Percentiles rank a stretch among this genome's conserved stretches.
Evolutionary conservation across 306 rosid species (phyloP).

Genomic region (Gastrolobium bilobum): DNA sequence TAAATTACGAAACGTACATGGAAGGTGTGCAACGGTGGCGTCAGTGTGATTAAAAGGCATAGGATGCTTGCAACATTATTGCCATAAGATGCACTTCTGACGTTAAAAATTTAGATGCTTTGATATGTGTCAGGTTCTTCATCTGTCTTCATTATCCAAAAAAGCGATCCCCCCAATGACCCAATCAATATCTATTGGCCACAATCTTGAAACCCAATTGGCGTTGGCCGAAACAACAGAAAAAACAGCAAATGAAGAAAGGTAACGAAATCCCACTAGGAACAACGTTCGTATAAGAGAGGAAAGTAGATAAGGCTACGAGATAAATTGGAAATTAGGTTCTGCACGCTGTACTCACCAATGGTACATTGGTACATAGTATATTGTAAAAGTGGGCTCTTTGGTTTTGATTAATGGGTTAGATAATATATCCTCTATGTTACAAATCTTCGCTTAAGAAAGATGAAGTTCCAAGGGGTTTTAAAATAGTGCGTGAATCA

Average conservation of each 20-base stretch:
- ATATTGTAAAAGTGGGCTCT: neutral
- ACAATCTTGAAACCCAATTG: neutral
- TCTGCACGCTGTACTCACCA: neutral
- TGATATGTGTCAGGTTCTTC: slow-evolving; percentile 17
- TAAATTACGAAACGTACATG: slow-evolving; percentile 16
- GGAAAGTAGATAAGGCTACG: neutral
- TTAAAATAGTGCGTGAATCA: neutral
- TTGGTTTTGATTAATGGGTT: neutral
- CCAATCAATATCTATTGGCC: neutral
- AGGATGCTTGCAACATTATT: slow-evolving; percentile 41
- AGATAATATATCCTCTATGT: neutral
- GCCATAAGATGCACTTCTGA: slow-evolving; percentile 26
- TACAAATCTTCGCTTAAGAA: neutral
- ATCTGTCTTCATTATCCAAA: slow-evolving; percentile 27
- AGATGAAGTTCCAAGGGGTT: neutral
- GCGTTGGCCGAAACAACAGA: neutral
- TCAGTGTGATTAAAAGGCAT: slow-evolving; percentile 17
- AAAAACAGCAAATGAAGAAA: neutral
- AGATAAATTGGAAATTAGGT: neutral
- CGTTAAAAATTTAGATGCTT: neutral
- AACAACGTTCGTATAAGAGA: neutral
- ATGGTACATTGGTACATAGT: neutral
- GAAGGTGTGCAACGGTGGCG: neutral
- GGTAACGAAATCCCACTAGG: neutral
- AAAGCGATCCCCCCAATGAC: slow-evolving; percentile 5